phyloP scores from a whole-genome alignment of 345 rosid species.

The Rhizophora mangle region DNA sequence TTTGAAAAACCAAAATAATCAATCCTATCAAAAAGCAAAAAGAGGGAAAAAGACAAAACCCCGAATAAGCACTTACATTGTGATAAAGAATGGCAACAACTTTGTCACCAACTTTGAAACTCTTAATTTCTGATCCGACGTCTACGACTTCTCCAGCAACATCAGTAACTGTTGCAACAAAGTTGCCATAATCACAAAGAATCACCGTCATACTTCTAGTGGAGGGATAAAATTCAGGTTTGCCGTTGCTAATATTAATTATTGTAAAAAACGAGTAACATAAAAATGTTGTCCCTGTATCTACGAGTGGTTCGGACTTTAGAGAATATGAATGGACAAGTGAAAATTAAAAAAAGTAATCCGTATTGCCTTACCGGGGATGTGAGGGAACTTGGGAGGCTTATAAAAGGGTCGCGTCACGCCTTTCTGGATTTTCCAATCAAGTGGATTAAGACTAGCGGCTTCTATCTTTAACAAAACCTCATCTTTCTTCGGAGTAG shows the following conservation, averaged over 20 bases:
- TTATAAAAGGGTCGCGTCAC: constrained; percentile 38
- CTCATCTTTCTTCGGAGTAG: constrained; percentile 49
- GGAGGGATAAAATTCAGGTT: too few relatives aligned
- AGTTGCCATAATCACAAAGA: neutral
- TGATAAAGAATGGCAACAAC: constrained; percentile 53
- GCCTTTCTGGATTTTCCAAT: constrained; percentile 74
- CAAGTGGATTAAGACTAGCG: constrained; percentile 52
- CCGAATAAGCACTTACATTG: constrained; percentile 33
- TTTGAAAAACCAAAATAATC: too few relatives aligned
- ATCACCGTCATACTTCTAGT: neutral
- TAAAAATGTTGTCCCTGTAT: neutral
- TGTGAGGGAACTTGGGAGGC: constrained; percentile 69
- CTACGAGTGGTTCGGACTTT: neutral
- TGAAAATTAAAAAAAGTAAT: neutral
- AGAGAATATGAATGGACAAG: neutral
- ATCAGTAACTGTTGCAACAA: constrained; percentile 54
- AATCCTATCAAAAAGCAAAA: neutral
- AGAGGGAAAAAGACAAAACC: neutral
- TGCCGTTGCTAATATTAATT: too few relatives aligned
- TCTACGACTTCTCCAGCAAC: constrained; percentile 72
- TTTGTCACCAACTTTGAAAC: constrained; percentile 71
- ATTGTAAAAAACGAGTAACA: too few relatives aligned
- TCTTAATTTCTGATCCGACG: constrained; percentile 56
- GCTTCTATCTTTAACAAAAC: constrained; percentile 59
- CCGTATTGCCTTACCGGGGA: constrained; percentile 45